Percentiles rank a stretch among this genome's conserved stretches.
Conservation (phyloP, 2,329 filamentous ascomycete genomes). For the Cercospora sp. region DNA sequence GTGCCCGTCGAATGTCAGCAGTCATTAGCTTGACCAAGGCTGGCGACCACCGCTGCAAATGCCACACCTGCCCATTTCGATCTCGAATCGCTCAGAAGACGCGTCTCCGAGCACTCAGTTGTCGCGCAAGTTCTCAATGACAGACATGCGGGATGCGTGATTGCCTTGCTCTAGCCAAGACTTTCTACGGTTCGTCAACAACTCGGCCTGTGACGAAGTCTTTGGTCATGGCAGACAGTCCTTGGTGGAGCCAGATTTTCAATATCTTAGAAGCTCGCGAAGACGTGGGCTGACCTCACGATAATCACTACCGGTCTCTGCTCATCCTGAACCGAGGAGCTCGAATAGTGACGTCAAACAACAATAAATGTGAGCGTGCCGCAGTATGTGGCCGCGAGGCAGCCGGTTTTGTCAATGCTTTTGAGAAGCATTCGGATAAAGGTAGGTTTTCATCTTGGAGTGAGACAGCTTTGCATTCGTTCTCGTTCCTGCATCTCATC, state of each 20-base stretch:
- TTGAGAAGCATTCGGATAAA: background rate
- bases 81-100: background rate
- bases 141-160: background rate
- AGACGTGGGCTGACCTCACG: background rate
- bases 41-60: background rate
- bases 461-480: background rate
- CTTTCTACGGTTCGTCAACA: background rate
- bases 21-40: background rate
- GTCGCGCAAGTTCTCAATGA: background rate
- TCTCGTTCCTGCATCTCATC: background rate
- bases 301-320: background rate
- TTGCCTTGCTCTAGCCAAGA: background rate
- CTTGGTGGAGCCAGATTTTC: background rate
- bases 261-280: background rate
- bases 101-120: background rate
- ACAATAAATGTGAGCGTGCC: slow-evolving; percentile 1
- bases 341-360: background rate
- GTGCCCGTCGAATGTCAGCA: background rate
- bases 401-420: background rate
- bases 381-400: background rate
- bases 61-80: background rate
- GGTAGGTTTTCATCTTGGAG: background rate
- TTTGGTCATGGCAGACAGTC: background rate
- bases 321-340: background rate
- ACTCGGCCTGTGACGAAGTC: background rate